Evolutionary conservation across 2,329 filamentous ascomycete genomes (phyloP).

Genomic region (Colletotrichum somersetense): DNA sequence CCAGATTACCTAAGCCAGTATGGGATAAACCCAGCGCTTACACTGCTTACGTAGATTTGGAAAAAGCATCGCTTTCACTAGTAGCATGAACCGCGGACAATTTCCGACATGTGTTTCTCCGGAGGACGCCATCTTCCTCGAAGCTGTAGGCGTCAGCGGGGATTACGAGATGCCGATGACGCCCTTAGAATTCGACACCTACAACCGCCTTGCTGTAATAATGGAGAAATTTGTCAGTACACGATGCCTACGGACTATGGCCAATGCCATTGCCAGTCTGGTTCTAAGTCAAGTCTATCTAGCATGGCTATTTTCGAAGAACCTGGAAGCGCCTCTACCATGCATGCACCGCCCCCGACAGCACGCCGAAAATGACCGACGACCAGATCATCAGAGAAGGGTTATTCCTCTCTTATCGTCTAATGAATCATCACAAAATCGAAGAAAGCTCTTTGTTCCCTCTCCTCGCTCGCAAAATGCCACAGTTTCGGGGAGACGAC

Average conservation of each 20-base stretch:
- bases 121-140: not conserved
- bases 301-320: constrained; percentile 83
- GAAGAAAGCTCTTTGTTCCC: constrained; percentile 88
- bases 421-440: constrained; percentile 82
- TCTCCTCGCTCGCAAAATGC: constrained; percentile 80
- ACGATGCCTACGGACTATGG: not conserved
- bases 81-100: not conserved
- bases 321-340: constrained; percentile 77
- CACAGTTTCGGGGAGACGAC: constrained; percentile 70
- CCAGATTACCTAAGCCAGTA: too few species aligned
- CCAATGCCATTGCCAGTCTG: not conserved
- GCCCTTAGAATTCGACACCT: constrained; percentile 73
- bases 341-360: constrained; percentile 73
- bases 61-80: too few species aligned
- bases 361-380: constrained; percentile 67
- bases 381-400: constrained; percentile 76
- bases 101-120: not conserved
- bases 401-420: constrained; percentile 74
- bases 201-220: constrained; percentile 77
- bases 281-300: not conserved
- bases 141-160: not conserved
- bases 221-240: constrained; percentile 76
- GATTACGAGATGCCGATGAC: constrained; percentile 70
- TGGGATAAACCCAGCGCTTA: too few species aligned
- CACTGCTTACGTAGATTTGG: too few species aligned